A percentile compares a stretch with the other conserved stretches of the same genome.
Conservation (phyloP, 257 asterid species). For the Buddleja alternifolia region DNA sequence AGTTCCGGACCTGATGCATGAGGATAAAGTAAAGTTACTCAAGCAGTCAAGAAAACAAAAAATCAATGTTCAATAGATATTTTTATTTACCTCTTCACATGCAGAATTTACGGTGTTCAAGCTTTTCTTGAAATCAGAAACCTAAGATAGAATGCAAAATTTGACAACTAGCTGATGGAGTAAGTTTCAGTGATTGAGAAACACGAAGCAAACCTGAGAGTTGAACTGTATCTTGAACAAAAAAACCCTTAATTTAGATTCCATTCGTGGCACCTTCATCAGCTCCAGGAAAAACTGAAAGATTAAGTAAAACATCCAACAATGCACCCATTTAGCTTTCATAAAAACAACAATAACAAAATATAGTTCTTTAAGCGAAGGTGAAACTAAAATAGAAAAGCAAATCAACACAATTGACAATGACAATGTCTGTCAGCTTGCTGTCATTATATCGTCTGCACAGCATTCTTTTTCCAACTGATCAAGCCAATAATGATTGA, state of each 20-base stretch:
- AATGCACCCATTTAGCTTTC: too few species aligned
- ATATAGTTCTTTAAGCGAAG: neutral
- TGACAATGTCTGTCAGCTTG: neutral
- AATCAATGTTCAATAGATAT: conserved; percentile 19
- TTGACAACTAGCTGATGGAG: conserved; percentile 28
- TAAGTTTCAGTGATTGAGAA: conserved; percentile 24
- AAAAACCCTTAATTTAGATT: conserved; percentile 82
- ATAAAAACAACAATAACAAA: neutral
- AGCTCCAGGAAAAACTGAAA: conserved; percentile 92
- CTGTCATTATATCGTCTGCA: neutral
- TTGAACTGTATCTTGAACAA: conserved; percentile 91
- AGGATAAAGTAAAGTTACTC: conserved; percentile 24
- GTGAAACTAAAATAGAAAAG: conserved; percentile 4
- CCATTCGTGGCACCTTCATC: conserved; percentile 99
- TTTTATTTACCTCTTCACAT: conserved; percentile 78
- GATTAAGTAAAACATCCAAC: conserved; percentile 29
- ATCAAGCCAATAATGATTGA: neutral
- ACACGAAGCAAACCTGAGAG: conserved; percentile 70
- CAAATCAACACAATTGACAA: neutral
- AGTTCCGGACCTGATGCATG: conserved; percentile 73
- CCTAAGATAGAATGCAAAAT: conserved; percentile 51
- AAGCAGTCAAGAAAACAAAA: conserved; percentile 10
- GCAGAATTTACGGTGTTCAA: conserved; percentile 73
- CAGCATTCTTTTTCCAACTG: neutral
- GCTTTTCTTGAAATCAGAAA: conserved; percentile 76